Conservation (phyloP, 108 stramenopile species). For the Aurantiochytrium sp. region DNA sequence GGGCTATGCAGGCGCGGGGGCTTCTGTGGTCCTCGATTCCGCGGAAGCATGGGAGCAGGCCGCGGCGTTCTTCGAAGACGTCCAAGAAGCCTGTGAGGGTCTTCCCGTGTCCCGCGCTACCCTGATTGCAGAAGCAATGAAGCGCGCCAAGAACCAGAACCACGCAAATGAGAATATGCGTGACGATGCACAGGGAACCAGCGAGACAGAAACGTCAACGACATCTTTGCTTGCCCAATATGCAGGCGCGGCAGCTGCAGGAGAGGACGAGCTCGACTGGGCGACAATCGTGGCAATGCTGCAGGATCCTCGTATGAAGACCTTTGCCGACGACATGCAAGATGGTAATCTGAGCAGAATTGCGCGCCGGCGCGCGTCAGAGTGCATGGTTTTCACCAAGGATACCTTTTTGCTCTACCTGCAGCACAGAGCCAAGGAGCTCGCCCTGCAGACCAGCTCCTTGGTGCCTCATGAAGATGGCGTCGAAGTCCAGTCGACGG, state of each 20-base stretch:
- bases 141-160: neutral
- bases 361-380: neutral
- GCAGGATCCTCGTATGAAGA: neutral
- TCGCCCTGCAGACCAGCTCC: neutral
- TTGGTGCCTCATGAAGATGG: neutral
- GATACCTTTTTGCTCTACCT: neutral
- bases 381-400: neutral
- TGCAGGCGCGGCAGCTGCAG: too few species aligned
- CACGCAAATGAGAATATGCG: neutral
- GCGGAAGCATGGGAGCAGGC: neutral
- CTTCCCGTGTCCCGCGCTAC: neutral
- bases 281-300: neutral
- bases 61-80: neutral
- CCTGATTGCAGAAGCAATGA: neutral
- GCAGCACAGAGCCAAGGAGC: neutral
- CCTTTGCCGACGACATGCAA: neutral
- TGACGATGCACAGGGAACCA: neutral
- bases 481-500: neutral
- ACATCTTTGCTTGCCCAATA: too few species aligned
- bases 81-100: neutral
- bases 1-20: neutral
- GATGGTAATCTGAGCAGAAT: neutral
- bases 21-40: too few species aligned
- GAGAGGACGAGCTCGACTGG: neutral
- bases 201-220: neutral